Evolutionary conservation across 2,329 filamentous ascomycete genomes (phyloP).

Genomic region (Sphaerulina populicola): DNA sequence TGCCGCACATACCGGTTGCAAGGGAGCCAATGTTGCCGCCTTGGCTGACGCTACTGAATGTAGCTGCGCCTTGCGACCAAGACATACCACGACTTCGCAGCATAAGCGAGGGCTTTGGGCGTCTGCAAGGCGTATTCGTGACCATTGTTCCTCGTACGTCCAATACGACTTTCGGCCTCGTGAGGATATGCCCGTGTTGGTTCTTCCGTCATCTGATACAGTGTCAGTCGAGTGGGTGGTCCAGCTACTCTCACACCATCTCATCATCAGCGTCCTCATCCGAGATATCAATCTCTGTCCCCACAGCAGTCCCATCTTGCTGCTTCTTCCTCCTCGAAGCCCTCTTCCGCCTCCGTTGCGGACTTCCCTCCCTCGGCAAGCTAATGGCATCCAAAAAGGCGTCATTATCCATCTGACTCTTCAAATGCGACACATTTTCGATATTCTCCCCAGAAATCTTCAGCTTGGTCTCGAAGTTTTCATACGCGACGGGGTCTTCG

Average conservation of each 20-base stretch:
- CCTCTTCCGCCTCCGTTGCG: conserved; percentile 35
- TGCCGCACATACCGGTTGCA: neutral
- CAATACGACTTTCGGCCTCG: too few relatives aligned
- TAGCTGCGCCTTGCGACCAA: neutral
- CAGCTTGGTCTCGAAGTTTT: conserved; percentile 64
- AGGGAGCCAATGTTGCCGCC: neutral
- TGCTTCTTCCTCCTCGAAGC: conserved; percentile 19
- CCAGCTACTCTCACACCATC: neutral
- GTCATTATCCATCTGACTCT: conserved; percentile 49
- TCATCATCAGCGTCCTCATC: conserved; percentile 20
- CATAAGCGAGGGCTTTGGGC: neutral
- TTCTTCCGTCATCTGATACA: too few relatives aligned
- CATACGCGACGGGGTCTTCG: conserved; percentile 66
- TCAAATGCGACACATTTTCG: conserved; percentile 39
- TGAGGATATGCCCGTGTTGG: too few relatives aligned
- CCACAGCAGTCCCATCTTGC: neutral
- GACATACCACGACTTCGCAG: neutral
- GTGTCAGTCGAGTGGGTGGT: too few relatives aligned
- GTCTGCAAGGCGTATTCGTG: neutral
- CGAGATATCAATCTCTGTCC: conserved; percentile 21
- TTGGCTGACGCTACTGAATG: neutral
- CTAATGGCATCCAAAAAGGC: conserved; percentile 58
- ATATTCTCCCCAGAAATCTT: conserved; percentile 45
- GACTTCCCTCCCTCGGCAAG: conserved; percentile 39
- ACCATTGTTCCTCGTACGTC: too few relatives aligned